These are phyloP conservation scores for Pelomyxa schiedti DNA, from an alignment of 78 protist species.

Conservation along the genomic window DNA sequence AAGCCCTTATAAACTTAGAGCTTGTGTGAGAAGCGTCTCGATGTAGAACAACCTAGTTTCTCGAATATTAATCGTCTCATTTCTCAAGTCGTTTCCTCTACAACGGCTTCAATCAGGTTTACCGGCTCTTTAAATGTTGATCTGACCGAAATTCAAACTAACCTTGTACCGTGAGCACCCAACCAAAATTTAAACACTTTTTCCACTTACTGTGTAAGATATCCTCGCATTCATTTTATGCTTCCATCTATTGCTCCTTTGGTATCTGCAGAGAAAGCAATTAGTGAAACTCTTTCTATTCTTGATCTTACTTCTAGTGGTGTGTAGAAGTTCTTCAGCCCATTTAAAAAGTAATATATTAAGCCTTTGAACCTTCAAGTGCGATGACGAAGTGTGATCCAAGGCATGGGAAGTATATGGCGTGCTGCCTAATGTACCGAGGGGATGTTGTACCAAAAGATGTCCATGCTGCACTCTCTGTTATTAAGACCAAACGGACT, in stretches of 20 bases:
- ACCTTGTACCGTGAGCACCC: no score
- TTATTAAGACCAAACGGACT: conserved; percentile 95
- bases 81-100: conserved; percentile 90
- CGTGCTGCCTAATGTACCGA: conserved; percentile 97
- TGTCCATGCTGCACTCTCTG: conserved; percentile 91
- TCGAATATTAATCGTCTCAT: conserved; percentile 95
- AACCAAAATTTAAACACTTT: no score
- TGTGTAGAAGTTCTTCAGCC: no score
- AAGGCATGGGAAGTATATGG: conserved; percentile 97
- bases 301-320: conserved; percentile 97
- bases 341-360: no score
- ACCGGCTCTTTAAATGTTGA: conserved; percentile 97
- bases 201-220: no score
- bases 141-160: conserved; percentile 97
- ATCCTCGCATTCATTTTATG: conserved; percentile 95
- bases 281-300: conserved; percentile 93
- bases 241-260: conserved; percentile 93
- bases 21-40: conserved; percentile 91
- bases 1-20: conserved; percentile 98
- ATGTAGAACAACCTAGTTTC: conserved; percentile 94
- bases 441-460: conserved; percentile 99
- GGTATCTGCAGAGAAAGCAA: conserved; percentile 93
- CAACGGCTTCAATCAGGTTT: conserved; percentile 97
- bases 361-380: conserved; percentile 92
- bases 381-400: conserved; percentile 98